These are phyloP conservation scores for Boehmeria nivea DNA, from an alignment of 306 rosid genomes.

Conservation along the genomic window DNA sequence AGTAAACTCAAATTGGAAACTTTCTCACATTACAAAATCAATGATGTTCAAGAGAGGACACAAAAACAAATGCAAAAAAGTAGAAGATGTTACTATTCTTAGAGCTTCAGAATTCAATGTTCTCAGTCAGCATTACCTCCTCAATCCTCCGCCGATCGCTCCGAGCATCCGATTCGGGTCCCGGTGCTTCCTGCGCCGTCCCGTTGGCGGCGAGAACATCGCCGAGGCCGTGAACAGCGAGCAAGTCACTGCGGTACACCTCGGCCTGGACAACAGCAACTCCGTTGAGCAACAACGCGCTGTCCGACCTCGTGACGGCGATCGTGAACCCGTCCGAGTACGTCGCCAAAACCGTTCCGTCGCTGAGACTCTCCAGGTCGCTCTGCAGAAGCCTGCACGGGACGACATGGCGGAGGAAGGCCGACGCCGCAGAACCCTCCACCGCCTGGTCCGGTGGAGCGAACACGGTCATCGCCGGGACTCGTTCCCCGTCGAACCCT, in stretches of 20 bases:
- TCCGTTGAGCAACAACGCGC: slow-evolving; percentile 49
- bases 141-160: slow-evolving; percentile 9
- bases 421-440: slow-evolving; percentile 32
- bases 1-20: too few species aligned
- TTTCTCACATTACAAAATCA: too few species aligned
- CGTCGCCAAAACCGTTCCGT: slow-evolving; percentile 44
- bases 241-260: slow-evolving; percentile 36
- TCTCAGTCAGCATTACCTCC: slow-evolving; percentile 16
- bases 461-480: slow-evolving; percentile 50
- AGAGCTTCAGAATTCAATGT: slow-evolving; percentile 39
- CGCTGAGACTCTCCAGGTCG: slow-evolving; percentile 39
- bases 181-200: background rate
- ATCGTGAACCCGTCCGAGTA: slow-evolving; percentile 50
- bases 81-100: too few species aligned
- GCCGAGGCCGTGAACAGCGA: slow-evolving; percentile 68
- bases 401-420: slow-evolving; percentile 65
- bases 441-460: slow-evolving; percentile 56
- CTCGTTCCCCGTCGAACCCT: slow-evolving; percentile 21
- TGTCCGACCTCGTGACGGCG: slow-evolving; percentile 39
- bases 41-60: too few species aligned
- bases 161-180: background rate
- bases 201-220: slow-evolving; percentile 26
- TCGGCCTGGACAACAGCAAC: slow-evolving; percentile 49
- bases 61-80: background rate
- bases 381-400: slow-evolving; percentile 63